Conservation (phyloP, 768 basidiomycete genomes). For the Mrakia gelida region DNA sequence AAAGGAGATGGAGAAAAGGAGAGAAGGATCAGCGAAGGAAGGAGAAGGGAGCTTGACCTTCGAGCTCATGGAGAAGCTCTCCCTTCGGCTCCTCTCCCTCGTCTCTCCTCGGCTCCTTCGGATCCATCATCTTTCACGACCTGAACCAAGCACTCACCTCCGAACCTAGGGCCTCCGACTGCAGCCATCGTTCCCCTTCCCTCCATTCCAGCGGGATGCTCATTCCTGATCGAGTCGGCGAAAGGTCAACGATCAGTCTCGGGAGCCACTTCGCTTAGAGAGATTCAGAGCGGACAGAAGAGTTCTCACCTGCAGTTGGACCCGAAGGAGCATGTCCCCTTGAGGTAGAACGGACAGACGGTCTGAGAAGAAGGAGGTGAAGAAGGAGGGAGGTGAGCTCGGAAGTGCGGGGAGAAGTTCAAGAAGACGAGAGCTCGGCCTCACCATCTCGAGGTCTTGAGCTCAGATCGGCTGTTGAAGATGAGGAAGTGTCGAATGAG, state of each 20-base stretch:
- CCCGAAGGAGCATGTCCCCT: slow-evolving; percentile 23
- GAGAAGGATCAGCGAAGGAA: background rate
- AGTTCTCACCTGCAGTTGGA: background rate
- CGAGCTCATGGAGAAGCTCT: background rate
- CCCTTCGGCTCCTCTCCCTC: too few species aligned
- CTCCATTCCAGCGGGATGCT: slow-evolving; percentile 23
- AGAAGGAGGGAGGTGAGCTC: background rate
- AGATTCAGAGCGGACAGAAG: too few species aligned
- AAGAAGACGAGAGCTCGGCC: background rate
- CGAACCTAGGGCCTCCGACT: background rate
- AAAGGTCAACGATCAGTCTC: background rate
- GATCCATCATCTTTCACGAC: background rate
- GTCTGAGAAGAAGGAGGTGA: background rate
- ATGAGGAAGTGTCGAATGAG: background rate
- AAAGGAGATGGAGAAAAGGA: too few species aligned
- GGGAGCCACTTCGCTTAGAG: background rate
- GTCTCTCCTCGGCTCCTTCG: background rate
- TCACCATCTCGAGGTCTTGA: background rate
- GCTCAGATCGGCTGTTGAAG: background rate
- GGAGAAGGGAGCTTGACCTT: slow-evolving; percentile 1
- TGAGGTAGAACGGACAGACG: slow-evolving; percentile 26
- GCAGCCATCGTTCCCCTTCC: slow-evolving; percentile 21
- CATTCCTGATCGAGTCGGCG: slow-evolving; percentile 4
- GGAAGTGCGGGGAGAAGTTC: background rate
- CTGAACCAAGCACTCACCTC: background rate